Conservation (phyloP, 208 protist species). For the Zelonia costaricensis region DNA sequence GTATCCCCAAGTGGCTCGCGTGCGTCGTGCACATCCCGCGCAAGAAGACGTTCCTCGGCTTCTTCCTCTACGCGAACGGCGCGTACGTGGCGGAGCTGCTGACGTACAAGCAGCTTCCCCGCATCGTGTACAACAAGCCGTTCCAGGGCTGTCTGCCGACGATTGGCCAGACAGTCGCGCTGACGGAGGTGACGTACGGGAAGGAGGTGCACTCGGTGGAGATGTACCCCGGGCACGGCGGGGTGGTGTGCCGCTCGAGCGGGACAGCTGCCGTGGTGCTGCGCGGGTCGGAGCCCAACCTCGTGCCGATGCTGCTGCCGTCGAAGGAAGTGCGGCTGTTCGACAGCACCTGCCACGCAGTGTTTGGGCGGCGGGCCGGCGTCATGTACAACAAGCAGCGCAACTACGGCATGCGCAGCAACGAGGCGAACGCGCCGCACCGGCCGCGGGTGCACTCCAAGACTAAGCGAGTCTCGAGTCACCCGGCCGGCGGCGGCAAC, state of each 20-base stretch:
- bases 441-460: constrained; percentile 85
- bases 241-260: constrained; percentile 79
- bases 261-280: constrained; percentile 87
- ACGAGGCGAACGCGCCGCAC: constrained; percentile 84
- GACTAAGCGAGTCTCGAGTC: constrained; percentile 84
- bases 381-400: constrained; percentile 91
- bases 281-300: constrained; percentile 85
- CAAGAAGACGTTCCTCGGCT: constrained; percentile 84
- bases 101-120: constrained; percentile 93
- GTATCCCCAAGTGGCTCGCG: constrained; percentile 91
- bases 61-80: constrained; percentile 92
- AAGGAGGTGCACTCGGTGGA: constrained; percentile 92
- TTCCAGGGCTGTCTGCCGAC: constrained; percentile 88
- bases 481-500: constrained; percentile 90
- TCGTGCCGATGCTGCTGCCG: constrained; percentile 88
- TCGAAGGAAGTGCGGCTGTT: constrained; percentile 93
- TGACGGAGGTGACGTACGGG: constrained; percentile 90
- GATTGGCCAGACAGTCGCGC: constrained; percentile 86
- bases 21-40: constrained; percentile 83
- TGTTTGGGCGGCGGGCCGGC: constrained; percentile 86
- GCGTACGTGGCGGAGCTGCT: constrained; percentile 91
- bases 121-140: constrained; percentile 87
- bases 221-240: constrained; percentile 91
- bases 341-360: constrained; percentile 82
- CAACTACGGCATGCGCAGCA: constrained; percentile 69